A percentile compares a stretch with the other conserved stretches of the same genome.
Evolutionary conservation across 2,329 filamentous ascomycete species (phyloP).

Genomic region (Neofusicoccum kwambonambiense): DNA sequence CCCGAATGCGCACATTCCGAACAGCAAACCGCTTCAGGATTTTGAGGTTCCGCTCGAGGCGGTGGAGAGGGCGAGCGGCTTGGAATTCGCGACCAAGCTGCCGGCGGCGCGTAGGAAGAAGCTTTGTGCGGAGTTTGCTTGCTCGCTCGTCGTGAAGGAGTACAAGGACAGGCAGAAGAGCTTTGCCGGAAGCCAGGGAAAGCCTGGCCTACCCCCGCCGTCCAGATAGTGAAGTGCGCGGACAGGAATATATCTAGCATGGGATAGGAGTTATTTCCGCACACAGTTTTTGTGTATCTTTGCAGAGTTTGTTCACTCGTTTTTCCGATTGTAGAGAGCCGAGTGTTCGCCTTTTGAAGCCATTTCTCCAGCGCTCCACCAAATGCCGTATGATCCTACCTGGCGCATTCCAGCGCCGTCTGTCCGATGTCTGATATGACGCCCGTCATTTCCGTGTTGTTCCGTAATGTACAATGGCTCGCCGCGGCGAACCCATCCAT

Average conservation of each 20-base stretch:
- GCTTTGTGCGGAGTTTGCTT: constrained; percentile 83
- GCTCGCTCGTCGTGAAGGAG: constrained; percentile 79
- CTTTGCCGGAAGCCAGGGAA: constrained; percentile 32
- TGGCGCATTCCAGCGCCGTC: not conserved
- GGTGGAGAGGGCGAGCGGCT: constrained; percentile 84
- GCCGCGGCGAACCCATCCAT: not conserved
- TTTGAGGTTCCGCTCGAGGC: constrained; percentile 95
- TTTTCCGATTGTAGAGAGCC: not conserved
- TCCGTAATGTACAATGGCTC: constrained; percentile 6
- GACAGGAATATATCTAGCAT: not conserved
- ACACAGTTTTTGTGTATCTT: not conserved
- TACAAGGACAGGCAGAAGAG: constrained; percentile 61
- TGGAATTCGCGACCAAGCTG: constrained; percentile 85
- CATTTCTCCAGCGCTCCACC: not conserved
- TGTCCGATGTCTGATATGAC: not conserved
- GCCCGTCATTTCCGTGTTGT: not conserved
- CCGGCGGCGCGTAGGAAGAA: constrained; percentile 70
- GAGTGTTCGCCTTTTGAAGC: not conserved
- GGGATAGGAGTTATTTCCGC: not conserved
- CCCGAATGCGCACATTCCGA: constrained; percentile 85
- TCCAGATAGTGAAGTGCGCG: not conserved
- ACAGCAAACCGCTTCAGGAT: constrained; percentile 80
- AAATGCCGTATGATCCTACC: not conserved
- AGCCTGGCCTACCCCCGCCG: not conserved
- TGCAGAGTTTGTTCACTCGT: not conserved